Evolutionary conservation across 1,284 basidiomycete species (phyloP), one percentile per base, ranked within the genome.

Genomic region (Melampsora americana): DNA sequence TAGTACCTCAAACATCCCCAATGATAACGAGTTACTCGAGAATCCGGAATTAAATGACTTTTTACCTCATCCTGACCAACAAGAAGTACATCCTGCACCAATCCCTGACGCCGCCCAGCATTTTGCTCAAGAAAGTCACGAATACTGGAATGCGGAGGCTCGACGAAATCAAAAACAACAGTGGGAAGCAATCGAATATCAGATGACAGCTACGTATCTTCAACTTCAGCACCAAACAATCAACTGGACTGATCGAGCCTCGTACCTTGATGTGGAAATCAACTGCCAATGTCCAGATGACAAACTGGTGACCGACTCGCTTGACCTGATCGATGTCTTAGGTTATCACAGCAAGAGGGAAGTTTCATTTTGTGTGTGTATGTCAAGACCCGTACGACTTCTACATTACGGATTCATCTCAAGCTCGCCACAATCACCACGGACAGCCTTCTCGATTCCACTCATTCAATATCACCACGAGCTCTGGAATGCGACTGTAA

Each of bases 381-480:
- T 61, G 23, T 42, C 44, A 0, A 50, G 53, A 14, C 16, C 42
- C 3, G 61, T 72, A 14, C 18, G n/a, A 30, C 30, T 72, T 5
- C 35, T 72, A 12, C 44, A 61, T 11, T 16, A 62, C 11, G 69
- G 69, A 62, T n/a, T n/a, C n/a, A n/a, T n/a, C n/a, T n/a, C n/a
- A n/a, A n/a, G n/a, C n/a, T n/a, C n/a, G n/a, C n/a, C n/a, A n/a
- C n/a, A n/a, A 32, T 1, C n/a, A 18, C 69, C 69, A 26, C 42
- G 20, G 48, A 32, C 69, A n/a, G 61, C 61, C 2, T 72, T 72
- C n/a, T 72, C 61, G 3, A 56, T 72, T 9, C 61, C 14, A 7
- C 44, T 72, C 3, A 16, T 72, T 1, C 70, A 72, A 53, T 72
- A 26, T 7, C 70, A 72, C 23, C 62, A 72, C 26, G 6, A 30